Evolutionary conservation across 169 alveolate species (phyloP).

Genomic region (Eimeria sp.): DNA sequence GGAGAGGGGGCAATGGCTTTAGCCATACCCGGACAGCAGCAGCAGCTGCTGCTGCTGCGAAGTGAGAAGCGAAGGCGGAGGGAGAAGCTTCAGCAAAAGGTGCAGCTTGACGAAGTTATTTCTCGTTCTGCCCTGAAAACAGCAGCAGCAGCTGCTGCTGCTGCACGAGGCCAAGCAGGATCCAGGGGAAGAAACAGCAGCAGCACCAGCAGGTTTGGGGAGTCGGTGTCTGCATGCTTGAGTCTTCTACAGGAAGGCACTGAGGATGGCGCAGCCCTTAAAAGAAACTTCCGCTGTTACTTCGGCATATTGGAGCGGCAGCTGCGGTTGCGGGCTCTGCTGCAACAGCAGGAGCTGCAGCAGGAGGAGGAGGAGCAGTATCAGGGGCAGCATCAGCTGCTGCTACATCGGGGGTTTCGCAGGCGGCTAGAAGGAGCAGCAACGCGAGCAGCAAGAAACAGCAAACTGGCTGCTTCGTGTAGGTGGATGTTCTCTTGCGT

Average conservation of each 20-base stretch:
- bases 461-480: background rate
- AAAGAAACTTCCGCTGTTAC: slow-evolving; percentile 10
- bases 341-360: background rate
- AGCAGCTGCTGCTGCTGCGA: background rate
- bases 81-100: slow-evolving; percentile 3
- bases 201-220: background rate
- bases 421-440: slow-evolving; percentile 4
- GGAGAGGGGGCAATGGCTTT: background rate
- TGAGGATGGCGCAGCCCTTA: slow-evolving; percentile 36
- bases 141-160: slow-evolving; percentile 6
- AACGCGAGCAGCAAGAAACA: background rate
- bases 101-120: slow-evolving; percentile 3
- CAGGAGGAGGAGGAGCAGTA: background rate
- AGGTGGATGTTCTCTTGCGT: background rate
- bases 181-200: background rate
- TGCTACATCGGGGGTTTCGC: background rate
- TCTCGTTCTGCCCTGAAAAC: background rate
- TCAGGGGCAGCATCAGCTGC: slow-evolving; percentile 34
- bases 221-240: background rate
- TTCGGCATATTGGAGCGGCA: slow-evolving; percentile 13
- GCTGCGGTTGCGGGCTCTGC: background rate
- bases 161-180: background rate
- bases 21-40: slow-evolving; percentile 17
- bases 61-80: background rate
- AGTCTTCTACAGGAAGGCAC: slow-evolving; percentile 28